Base-by-base conservation (phyloP, 306 rosid genomes). In the Malus domestica region DNA sequence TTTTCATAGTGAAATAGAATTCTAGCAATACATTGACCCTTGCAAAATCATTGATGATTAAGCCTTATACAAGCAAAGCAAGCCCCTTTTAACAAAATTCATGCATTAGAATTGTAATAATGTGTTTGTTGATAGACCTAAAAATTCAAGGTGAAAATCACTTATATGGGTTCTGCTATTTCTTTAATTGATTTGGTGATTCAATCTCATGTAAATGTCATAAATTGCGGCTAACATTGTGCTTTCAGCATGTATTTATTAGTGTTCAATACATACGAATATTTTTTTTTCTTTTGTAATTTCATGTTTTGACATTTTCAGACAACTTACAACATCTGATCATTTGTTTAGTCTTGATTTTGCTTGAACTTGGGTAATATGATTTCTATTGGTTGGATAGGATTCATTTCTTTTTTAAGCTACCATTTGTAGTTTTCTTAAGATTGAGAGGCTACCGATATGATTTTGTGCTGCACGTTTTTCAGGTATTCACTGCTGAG, bases 401-500 rank as follows among this genome's bases (percentile, higher is more conserved):
- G 2, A 15, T 8, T 38, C 23, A 18, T 30, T 32, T 64, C 14
- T 10, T 18, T 30, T 32, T 12, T n/a, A 45, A 63, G 78, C 73
- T 59, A 6, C 68, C 20, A 19, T 76, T 75, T 71, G 67, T 68
- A 49, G 45, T 35, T 23, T 66, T 76, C 60, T 75, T 79, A 68
- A 38, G n/a, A 76, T 71, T 77, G 70, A 18, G 14, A 74, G 76
- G 65, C 54, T 38, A 81, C 75, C 68, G 35, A 75, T 69, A 78
- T 78, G 44, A 82, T 72, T 35, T 75, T 66, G 16, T 81, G 66
- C 49, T 76, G 70, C 76, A 32, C 58, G 12, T 72, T 22, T 77
- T 77, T 80, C 90, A 96, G 99, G 93, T 96, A 60, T 96, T 96
- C 79, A 78, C 93, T 5, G 97, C 98, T 61, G 99, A 96, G 83